Conservation (phyloP, 2,329 filamentous ascomycete species). For the Microcyclospora tardicrescens region DNA sequence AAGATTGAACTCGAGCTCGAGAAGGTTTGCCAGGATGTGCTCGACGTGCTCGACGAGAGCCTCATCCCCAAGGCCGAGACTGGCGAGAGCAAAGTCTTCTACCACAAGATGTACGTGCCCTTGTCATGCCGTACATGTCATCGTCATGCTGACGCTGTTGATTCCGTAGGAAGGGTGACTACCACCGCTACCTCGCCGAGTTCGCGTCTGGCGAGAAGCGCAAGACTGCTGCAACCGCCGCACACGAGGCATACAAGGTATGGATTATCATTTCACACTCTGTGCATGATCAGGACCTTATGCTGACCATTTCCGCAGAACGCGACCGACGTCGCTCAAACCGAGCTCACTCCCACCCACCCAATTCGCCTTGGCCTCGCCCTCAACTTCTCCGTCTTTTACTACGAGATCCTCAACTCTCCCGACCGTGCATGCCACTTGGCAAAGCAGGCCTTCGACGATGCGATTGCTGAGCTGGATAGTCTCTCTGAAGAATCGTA, state of each 20-base stretch:
- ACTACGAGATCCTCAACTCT: slow-evolving; percentile 98
- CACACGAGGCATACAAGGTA: slow-evolving; percentile 97
- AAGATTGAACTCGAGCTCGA: slow-evolving; percentile 97
- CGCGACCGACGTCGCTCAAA: slow-evolving; percentile 96
- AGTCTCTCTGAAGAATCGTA: slow-evolving; percentile 96
- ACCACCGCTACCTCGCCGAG: slow-evolving; percentile 90
- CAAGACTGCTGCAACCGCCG: slow-evolving; percentile 73
- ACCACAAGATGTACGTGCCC: slow-evolving; percentile 90
- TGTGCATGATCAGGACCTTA: slow-evolving; percentile 11
- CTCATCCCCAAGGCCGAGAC: slow-evolving; percentile 92
- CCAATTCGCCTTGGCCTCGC: slow-evolving; percentile 95
- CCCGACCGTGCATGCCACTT: slow-evolving; percentile 96
- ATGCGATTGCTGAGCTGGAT: slow-evolving; percentile 97
- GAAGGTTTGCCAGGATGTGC: slow-evolving; percentile 95
- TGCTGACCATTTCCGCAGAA: slow-evolving; percentile 43
- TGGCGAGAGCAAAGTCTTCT: slow-evolving; percentile 99
- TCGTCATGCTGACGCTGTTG: neutral
- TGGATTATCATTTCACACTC: slow-evolving; percentile 20
- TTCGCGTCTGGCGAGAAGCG: slow-evolving; percentile 87
- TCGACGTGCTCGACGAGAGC: slow-evolving; percentile 83
- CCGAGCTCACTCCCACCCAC: slow-evolving; percentile 91
- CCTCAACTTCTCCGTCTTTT: slow-evolving; percentile 98
- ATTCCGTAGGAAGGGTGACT: slow-evolving; percentile 76
- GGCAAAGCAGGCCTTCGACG: slow-evolving; percentile 97
- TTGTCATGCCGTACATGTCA: neutral